Evolutionary conservation across 495 filamentous ascomycete species (phyloP), one percentile per base, ranked within the genome.

Genomic region (Xylaria nigripes): DNA sequence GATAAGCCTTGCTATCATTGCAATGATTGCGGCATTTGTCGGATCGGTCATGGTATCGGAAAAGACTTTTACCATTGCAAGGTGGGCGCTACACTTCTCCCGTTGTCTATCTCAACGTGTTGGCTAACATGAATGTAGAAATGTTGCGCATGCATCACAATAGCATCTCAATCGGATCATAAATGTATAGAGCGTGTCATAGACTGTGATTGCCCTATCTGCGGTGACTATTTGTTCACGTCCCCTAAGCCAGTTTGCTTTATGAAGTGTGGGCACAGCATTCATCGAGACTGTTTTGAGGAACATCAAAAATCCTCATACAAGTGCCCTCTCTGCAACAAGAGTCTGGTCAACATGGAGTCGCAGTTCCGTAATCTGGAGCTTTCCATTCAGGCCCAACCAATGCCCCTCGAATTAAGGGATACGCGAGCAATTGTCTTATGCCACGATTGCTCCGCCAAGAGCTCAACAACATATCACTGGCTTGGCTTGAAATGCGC

Each of bases 31-130:
- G 93, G 93, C 1, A 93, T 99, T 58, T 99, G 93, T 66, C 78
- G 93, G 51, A 84, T 92, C 43, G 93, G 93, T 8, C 81, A 87
- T 67, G 93, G 93, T 6, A 71, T 99, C 44, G 94, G 94, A 2
- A 96, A 95, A 68, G 94, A 97, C 62, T 97, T 90, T 64, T 87
- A 90, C 66, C 93, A 99, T 67, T 99, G 93, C 86, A 94, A 95
- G 81, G 91, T 93, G 68, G 68, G 75, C n/a, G 36, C 59, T 10
- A 32, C 24, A 36, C 13, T 19, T 23, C 29, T n/a, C 12, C 10
- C 27, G 10, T 24, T 18, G 38, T 40, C 45, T 15, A 30, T 12
- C 36, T 15, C 22, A 15, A 38, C 25, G 9, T 1, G 18, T 43
- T 8, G 15, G 42, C 30, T 51, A 12, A 51, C 16, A 6, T 32